Evolutionary conservation across 768 basidiomycete species (phyloP), one percentile per base, ranked within the genome.

Genomic region (Strobilomyces confusus): DNA sequence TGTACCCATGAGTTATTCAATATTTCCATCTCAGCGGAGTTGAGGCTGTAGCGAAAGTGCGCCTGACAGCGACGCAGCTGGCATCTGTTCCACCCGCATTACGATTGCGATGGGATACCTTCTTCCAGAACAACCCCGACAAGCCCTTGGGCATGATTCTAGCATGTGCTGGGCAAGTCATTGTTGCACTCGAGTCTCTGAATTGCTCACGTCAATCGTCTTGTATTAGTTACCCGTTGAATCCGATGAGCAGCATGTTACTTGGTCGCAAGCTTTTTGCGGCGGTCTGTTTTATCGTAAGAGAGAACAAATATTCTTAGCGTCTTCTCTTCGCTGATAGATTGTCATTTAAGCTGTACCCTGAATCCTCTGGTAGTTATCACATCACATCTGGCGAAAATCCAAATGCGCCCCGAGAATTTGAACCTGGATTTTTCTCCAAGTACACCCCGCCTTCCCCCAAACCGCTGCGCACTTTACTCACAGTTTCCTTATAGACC

Each of bases 101-200:
- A 56, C 63, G 71, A 36, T 51, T 64, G 23, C 67, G 74, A 46
- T 87, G 85, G 85, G 67, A 77, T 2, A 62, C 67, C 11, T 81
- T 79, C 63, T 86, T 79, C 43, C 72, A 64, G 20, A 62, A 71
- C n/a, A 68, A 67, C 9, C 77, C 78, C 0, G 85, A 86, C 60
- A 86, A 85, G 56, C 75, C 83, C 9, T 75, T 81, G 15, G 58
- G 76, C 41, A 72, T 75, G 38, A 60, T 81, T 13, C 75, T 66
- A 0, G 54, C 72, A 0, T 55, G 75, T 20, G 66, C 77, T 6
- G 73, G 72, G 80, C 81, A 58, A 44, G 73, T 17, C 20, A 13
- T 2, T 13, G 4, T 37, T 36, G 12, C 20, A n/a, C n/a, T n/a
- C n/a, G n/a, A 22, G 26, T 25, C 14, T 2, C 33, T 30, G 11